These are phyloP conservation scores for Spathaspora gorwiae DNA, from an alignment of 805 yeast genomes.

Conservation along the genomic window DNA sequence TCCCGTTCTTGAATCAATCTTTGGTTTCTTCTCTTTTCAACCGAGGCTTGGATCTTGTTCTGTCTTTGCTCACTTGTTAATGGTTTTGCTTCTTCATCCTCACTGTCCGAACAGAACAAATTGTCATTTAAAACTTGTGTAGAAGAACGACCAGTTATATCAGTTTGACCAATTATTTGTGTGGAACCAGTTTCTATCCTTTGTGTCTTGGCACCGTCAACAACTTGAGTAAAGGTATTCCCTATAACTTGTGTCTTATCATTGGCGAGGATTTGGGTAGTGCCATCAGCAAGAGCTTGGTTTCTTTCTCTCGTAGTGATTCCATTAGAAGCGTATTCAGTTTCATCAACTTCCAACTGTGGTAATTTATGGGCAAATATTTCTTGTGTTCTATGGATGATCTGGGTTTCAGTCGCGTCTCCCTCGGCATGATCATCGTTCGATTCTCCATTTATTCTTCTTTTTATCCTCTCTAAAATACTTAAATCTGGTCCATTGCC, in stretches of 20 bases:
- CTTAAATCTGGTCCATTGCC: slow-evolving; percentile 9
- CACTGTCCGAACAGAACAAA: slow-evolving; percentile 5
- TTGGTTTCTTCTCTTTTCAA: slow-evolving; percentile 15
- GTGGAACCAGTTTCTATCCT: not conserved
- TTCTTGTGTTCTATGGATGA: not conserved
- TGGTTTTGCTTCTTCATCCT: not conserved
- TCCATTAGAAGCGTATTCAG: slow-evolving; percentile 4
- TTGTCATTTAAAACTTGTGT: slow-evolving; percentile 3
- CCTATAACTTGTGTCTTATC: slow-evolving; percentile 1
- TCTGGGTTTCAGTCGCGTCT: not conserved
- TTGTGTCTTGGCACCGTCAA: not conserved
- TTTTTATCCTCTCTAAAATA: slow-evolving; percentile 22
- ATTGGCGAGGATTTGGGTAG: slow-evolving; percentile 3
- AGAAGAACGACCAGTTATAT: not conserved
- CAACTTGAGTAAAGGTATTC: not conserved
- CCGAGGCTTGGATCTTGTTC: slow-evolving; percentile 14
- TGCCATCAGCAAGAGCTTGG: not conserved
- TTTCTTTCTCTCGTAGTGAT: not conserved
- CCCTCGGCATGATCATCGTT: slow-evolving; percentile 2
- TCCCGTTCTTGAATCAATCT: slow-evolving; percentile 13
- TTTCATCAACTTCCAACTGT: slow-evolving; percentile 23
- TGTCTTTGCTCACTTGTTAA: not conserved
- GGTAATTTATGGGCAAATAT: slow-evolving; percentile 22
- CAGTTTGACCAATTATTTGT: not conserved
- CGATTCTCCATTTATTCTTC: slow-evolving; percentile 16